phyloP scores from a whole-genome alignment of 1,284 basidiomycete species.

The Kwoniella shivajii region DNA sequence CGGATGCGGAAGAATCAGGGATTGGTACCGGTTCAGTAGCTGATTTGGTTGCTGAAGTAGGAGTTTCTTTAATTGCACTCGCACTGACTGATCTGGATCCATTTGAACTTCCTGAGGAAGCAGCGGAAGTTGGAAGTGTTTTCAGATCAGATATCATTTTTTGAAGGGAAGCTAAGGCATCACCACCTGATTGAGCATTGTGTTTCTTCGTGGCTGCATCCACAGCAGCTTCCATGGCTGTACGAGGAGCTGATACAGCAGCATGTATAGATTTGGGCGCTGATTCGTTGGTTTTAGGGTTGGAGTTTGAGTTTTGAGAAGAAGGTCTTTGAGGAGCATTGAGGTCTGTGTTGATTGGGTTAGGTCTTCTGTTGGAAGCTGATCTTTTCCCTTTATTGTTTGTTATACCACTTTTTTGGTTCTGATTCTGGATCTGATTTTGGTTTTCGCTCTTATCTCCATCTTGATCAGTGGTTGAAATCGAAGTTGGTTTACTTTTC shows the following conservation, averaged over 20 bases:
- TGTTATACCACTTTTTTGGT: neutral
- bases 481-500: conserved; percentile 12
- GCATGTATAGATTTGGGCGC: conserved; percentile 37
- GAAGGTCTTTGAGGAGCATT: conserved; percentile 10
- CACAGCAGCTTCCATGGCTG: conserved; percentile 47
- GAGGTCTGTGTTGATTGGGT: conserved; percentile 23
- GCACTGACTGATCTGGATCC: conserved; percentile 20
- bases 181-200: conserved; percentile 31
- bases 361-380: conserved; percentile 14
- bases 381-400: conserved; percentile 16
- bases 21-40: conserved; percentile 23
- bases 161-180: conserved; percentile 45
- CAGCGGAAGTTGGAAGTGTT: conserved; percentile 24
- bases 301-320: conserved; percentile 20
- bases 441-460: conserved; percentile 3
- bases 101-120: conserved; percentile 20
- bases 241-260: conserved; percentile 32
- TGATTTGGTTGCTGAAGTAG: conserved; percentile 10
- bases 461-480: neutral
- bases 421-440: conserved; percentile 1
- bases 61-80: conserved; percentile 4
- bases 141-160: conserved; percentile 53
- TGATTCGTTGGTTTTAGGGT: conserved; percentile 1
- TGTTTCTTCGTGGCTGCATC: conserved; percentile 45
- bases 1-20: conserved; percentile 17